Conservation (phyloP, 768 basidiomycete species). For the Lactarius quietus region DNA sequence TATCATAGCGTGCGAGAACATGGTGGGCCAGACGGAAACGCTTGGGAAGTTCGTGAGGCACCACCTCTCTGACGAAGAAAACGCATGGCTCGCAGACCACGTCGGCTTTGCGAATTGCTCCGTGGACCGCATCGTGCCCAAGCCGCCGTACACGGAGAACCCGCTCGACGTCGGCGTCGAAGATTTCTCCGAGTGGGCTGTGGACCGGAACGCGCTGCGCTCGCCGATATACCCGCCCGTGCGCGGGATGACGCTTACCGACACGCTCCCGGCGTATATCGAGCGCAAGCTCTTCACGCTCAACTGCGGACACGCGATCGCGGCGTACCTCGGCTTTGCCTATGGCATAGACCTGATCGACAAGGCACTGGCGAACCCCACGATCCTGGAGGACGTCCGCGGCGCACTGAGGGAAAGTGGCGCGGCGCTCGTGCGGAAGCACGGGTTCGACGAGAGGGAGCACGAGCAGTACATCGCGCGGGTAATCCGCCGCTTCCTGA, state of each 20-base stretch:
- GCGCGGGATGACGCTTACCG: constrained; percentile 34
- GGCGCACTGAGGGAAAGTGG: constrained; percentile 38
- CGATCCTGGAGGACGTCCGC: constrained; percentile 32
- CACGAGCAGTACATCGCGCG: constrained; percentile 35
- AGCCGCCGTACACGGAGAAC: constrained; percentile 23
- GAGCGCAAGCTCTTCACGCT: constrained; percentile 44
- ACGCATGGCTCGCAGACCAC: constrained; percentile 30
- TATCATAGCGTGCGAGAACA: constrained; percentile 43
- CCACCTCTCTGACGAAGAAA: constrained; percentile 33
- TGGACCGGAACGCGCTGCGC: constrained; percentile 34
- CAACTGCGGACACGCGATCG: constrained; percentile 40
- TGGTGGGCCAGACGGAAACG: constrained; percentile 35
- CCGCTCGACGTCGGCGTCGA: constrained; percentile 41
- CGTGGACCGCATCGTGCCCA: constrained; percentile 39
- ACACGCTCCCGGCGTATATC: constrained; percentile 36
- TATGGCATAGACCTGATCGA: constrained; percentile 34
- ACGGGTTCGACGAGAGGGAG: constrained; percentile 29
- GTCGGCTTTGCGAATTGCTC: constrained; percentile 43
- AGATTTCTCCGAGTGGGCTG: constrained; percentile 41
- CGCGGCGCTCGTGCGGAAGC: constrained; percentile 35
- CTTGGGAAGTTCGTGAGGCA: constrained; percentile 33
- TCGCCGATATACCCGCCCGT: constrained; percentile 30
- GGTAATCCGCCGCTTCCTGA: constrained; percentile 35
- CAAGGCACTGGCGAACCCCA: constrained; percentile 33
- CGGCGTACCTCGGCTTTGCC: constrained; percentile 39